A percentile compares a stretch with the other conserved stretches of the same genome.
phyloP scores from a whole-genome alignment of 192 early-diverging fungal genomes.

The Entomortierella lignicola region DNA sequence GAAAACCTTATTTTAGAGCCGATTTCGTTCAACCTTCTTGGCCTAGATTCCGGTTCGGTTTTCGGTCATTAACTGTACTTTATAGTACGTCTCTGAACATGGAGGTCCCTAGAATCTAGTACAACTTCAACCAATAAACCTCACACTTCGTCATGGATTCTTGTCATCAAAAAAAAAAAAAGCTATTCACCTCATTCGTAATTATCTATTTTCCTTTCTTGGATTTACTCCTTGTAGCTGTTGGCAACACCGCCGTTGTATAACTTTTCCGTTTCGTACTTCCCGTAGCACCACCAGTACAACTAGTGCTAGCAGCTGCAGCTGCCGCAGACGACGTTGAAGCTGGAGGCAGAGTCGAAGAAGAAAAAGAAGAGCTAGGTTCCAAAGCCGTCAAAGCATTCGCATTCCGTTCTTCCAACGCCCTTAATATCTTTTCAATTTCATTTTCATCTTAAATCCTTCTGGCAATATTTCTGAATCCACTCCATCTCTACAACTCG shows the following conservation, averaged over 20 bases:
- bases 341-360: too few relatives aligned
- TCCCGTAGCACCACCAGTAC: background rate
- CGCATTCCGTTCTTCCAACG: background rate
- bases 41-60: too few relatives aligned
- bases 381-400: too few relatives aligned
- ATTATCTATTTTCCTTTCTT: background rate
- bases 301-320: background rate
- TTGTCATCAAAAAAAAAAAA: too few relatives aligned
- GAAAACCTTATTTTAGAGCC: too few relatives aligned
- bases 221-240: background rate
- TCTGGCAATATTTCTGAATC: slow-evolving; percentile 29
- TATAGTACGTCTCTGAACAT: too few relatives aligned
- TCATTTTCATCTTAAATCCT: slow-evolving; percentile 16
- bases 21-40: too few relatives aligned
- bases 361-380: too few relatives aligned
- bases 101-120: too few relatives aligned
- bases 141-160: too few relatives aligned
- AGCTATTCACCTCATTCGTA: background rate
- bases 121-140: too few relatives aligned
- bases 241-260: background rate
- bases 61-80: too few relatives aligned
- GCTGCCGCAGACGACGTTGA: background rate
- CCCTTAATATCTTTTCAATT: background rate
- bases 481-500: slow-evolving; percentile 24
- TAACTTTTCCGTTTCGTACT: background rate